Evolutionary conservation across 1,284 basidiomycete genomes (phyloP).

Genomic region (Cutaneotrichosporon mucoides): DNA sequence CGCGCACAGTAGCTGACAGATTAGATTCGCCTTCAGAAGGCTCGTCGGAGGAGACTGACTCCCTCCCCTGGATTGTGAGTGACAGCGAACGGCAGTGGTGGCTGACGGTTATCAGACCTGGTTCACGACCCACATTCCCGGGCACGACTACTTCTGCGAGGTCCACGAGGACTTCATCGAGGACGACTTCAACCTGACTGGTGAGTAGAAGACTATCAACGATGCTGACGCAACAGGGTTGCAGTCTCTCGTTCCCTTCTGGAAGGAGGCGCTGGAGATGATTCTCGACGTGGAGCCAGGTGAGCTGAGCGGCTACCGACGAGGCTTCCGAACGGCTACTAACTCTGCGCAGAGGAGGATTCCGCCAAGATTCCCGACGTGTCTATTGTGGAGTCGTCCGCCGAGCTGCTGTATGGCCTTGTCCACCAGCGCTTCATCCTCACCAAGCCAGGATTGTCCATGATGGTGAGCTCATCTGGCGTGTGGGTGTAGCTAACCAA

Average conservation of each 20-base stretch:
- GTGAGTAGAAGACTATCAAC: constrained; percentile 13
- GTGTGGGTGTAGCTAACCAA: background rate
- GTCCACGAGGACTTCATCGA: constrained; percentile 99
- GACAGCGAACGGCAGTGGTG: background rate
- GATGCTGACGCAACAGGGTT: constrained; percentile 57
- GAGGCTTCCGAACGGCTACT: no score
- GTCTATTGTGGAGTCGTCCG: constrained; percentile 95
- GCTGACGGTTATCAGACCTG: constrained; percentile 52
- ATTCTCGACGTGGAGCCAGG: constrained; percentile 99
- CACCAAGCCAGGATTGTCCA: constrained; percentile 85
- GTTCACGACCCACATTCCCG: constrained; percentile 91
- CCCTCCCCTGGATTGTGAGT: constrained; percentile 51
- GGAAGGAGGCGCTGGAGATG: constrained; percentile 99
- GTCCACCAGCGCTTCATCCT: constrained; percentile 97
- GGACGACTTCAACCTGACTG: constrained; percentile 97
- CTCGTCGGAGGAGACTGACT: constrained; percentile 48
- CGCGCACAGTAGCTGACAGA: background rate
- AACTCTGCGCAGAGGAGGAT: constrained; percentile 66
- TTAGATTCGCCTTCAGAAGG: constrained; percentile 47
- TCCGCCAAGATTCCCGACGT: constrained; percentile 75
- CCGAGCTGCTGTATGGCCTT: constrained; percentile 93
- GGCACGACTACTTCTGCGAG: constrained; percentile 98
- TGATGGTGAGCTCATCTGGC: constrained; percentile 65
- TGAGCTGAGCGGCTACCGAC: constrained; percentile 50
- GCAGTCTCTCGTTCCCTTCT: constrained; percentile 91